Evolutionary conservation across 352 stramenopile genomes (phyloP).

Genomic region (Globisporangium lucens): DNA sequence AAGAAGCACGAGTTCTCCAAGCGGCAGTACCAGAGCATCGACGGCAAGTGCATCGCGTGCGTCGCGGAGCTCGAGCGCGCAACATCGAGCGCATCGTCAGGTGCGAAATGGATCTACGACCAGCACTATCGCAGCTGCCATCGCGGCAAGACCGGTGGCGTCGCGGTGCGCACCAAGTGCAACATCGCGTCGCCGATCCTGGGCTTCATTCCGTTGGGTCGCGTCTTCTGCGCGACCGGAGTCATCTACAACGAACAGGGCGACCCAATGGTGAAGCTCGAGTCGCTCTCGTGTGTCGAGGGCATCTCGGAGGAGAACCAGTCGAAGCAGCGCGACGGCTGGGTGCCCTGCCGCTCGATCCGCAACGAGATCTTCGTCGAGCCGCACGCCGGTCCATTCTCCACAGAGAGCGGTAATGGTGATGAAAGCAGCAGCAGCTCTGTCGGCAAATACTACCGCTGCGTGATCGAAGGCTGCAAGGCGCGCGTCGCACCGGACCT

Average conservation of each 20-base stretch:
- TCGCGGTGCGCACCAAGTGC: constrained; percentile 58
- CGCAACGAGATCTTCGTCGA: constrained; percentile 76
- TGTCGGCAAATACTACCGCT: constrained; percentile 45
- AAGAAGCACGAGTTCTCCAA: constrained; percentile 64
- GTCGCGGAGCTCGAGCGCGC: constrained; percentile 47
- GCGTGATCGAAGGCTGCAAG: constrained; percentile 79
- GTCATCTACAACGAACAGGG: constrained; percentile 72
- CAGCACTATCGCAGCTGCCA: constrained; percentile 66
- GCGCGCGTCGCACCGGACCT: constrained; percentile 47
- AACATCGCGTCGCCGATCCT: constrained; percentile 70
- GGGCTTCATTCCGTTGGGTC: constrained; percentile 56
- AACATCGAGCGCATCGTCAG: constrained; percentile 22
- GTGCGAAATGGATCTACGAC: constrained; percentile 62
- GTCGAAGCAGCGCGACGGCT: constrained; percentile 33
- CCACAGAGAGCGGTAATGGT: not conserved
- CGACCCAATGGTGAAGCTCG: constrained; percentile 69
- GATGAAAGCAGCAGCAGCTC: not conserved
- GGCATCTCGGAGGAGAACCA: constrained; percentile 20
- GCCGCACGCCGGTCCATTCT: constrained; percentile 44
- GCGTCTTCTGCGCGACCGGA: constrained; percentile 55
- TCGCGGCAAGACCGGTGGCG: constrained; percentile 60
- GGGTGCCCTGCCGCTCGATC: constrained; percentile 71
- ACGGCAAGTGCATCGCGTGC: constrained; percentile 62
- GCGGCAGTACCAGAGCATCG: constrained; percentile 55
- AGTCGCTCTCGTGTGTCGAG: constrained; percentile 38